These are phyloP conservation scores for Leccinellum albellum DNA, from an alignment of 768 basidiomycete species.

Conservation along the genomic window DNA sequence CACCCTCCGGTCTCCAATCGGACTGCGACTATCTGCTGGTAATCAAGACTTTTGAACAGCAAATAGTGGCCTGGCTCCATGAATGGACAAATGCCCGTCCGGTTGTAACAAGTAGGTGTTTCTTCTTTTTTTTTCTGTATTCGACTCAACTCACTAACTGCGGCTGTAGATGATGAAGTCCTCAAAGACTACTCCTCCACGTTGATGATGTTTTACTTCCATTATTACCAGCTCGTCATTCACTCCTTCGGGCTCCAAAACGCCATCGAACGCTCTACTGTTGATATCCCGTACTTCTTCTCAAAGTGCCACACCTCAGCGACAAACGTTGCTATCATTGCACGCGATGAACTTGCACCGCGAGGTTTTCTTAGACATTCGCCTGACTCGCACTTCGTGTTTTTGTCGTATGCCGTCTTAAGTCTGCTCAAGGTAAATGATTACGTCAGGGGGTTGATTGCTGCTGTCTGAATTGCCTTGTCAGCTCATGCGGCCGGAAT, in stretches of 20 bases:
- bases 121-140: not conserved
- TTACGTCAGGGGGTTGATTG: not conserved
- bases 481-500: constrained; percentile 80
- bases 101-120: constrained; percentile 15
- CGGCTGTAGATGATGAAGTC: constrained; percentile 23
- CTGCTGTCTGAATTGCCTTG: constrained; percentile 13
- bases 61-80: constrained; percentile 59
- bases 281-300: constrained; percentile 84
- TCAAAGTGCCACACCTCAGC: constrained; percentile 72
- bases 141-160: not conserved
- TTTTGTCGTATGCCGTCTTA: constrained; percentile 88
- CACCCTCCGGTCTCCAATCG: constrained; percentile 77
- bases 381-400: constrained; percentile 89
- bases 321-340: constrained; percentile 61
- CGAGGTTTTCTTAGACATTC: constrained; percentile 76
- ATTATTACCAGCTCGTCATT: constrained; percentile 83
- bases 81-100: constrained; percentile 41
- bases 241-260: constrained; percentile 97
- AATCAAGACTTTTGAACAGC: constrained; percentile 80
- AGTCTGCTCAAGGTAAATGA: constrained; percentile 80
- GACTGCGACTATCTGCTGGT: constrained; percentile 83
- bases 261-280: constrained; percentile 72
- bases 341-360: constrained; percentile 77
- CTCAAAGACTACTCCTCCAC: constrained; percentile 24
- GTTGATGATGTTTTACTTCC: constrained; percentile 67